These are phyloP conservation scores for Paecilomyces sp. DNA, from an alignment of 2,329 filamentous ascomycete species.

Conservation along the genomic window DNA sequence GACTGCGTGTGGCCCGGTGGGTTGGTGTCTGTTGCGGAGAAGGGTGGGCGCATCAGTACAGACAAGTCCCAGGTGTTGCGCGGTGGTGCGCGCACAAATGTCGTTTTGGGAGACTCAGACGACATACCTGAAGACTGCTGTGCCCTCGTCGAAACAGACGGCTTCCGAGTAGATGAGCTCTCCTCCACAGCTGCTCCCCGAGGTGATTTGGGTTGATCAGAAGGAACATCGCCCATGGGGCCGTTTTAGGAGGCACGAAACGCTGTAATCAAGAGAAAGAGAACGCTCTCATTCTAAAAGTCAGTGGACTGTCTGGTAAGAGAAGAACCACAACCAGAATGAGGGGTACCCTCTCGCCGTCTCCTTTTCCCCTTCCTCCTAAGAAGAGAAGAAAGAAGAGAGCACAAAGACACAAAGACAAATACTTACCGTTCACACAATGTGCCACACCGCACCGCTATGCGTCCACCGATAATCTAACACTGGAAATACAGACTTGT, in stretches of 20 bases:
- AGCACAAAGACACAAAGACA: background rate
- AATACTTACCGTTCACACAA: background rate
- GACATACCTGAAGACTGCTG: constrained; percentile 9
- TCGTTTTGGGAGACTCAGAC: background rate
- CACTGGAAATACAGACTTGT: background rate
- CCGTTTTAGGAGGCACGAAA: constrained; percentile 1
- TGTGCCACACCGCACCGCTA: background rate
- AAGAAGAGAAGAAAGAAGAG: background rate
- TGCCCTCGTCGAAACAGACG: constrained; percentile 3
- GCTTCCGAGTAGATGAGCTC: constrained; percentile 5
- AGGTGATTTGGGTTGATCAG: constrained; percentile 12
- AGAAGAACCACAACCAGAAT: background rate
- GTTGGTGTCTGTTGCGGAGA: background rate
- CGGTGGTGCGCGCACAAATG: background rate
- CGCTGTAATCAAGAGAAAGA: background rate
- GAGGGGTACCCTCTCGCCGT: background rate
- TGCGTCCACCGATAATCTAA: background rate
- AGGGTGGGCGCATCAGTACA: background rate
- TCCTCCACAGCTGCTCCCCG: constrained; percentile 10
- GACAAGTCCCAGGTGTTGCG: background rate
- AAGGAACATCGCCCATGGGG: constrained; percentile 22
- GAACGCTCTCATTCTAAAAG: background rate
- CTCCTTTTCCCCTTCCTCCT: background rate
- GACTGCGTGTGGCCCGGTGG: constrained; percentile 1
- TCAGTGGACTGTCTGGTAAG: background rate